Evolutionary conservation across 441 rosid species (phyloP), one percentile per base, ranked within the genome.

Genomic region (Lepidium campestre): DNA sequence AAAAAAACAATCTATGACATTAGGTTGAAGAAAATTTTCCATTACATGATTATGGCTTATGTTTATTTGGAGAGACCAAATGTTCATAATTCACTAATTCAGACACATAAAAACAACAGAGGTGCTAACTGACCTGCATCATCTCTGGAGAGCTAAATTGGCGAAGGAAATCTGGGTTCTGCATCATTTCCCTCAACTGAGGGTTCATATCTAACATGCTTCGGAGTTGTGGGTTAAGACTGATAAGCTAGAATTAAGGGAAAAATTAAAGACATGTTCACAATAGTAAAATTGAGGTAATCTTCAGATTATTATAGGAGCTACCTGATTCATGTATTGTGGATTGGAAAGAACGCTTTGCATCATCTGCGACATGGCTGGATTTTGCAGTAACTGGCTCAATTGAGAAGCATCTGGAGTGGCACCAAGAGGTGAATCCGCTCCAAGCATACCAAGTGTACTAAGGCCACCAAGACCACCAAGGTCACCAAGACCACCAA

Each of bases 151-250:
- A 80, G 63, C 84, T 83, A 67, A 85, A 74, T 76, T 82, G 91
- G 49, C 85, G 91, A 59, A 82, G 78, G 68, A 83, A 73, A 67
- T 85, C 91, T 23, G 85, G 91, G 65, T 86, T 86, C 76, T 86
- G 91, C 88, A 82, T 75, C 88, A 86, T 86, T 76, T 86, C 91
- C 72, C 91, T 82, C 79, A 83, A 22, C 76, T 86, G 91, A 71
- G 88, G 88, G 76, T 85, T 85, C 70, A 72, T 45, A 72, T 83
- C 86, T 37, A 80, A 68, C 85, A 85, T 75, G 67, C 64, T 72
- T 45, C 84, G 84, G 60, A 86, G 80, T 74, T 85, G 96, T 41
- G 92, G 92, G 65, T 85, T 83, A 67, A 82, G 77, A 62, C 53
- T 83, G 34, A 85, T 71, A 32, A 87, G 80, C 91, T 87, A 70